phyloP scores from a whole-genome alignment of 78 protist genomes.

The Dictyostelium intermedium region DNA sequence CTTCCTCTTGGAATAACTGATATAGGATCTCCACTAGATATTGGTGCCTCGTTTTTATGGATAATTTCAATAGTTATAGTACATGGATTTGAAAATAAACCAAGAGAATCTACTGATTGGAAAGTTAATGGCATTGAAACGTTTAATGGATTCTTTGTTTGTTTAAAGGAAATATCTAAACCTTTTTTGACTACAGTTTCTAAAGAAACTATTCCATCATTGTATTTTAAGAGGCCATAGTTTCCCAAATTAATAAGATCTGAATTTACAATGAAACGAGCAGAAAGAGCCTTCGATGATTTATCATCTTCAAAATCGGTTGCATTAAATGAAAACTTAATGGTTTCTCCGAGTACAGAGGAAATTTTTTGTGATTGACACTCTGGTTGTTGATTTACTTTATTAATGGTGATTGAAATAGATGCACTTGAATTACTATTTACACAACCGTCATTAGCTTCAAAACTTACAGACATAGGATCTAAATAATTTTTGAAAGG shows the following conservation, averaged over 20 bases:
- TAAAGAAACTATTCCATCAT: neutral
- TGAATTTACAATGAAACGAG: neutral
- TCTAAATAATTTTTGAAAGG: neutral
- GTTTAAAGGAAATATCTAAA: neutral
- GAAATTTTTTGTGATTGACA: neutral
- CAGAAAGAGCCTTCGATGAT: neutral
- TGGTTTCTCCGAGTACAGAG: neutral
- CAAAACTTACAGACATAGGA: neutral
- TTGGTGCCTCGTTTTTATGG: slow-evolving; percentile 8
- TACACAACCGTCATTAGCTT: neutral
- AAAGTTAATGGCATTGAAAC: neutral
- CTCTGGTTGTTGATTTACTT: neutral
- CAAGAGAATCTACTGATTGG: neutral
- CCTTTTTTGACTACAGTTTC: neutral
- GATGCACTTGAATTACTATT: neutral
- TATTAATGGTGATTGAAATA: neutral
- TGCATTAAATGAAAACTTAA: neutral
- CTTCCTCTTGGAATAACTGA: neutral
- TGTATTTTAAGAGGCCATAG: neutral
- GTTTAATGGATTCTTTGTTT: neutral
- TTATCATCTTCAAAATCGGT: neutral
- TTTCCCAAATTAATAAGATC: neutral
- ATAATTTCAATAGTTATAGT: neutral
- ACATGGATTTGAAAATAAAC: neutral
- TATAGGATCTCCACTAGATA: neutral